Base-by-base conservation (phyloP, 306 rosid genomes). In the Castanea mollissima region DNA sequence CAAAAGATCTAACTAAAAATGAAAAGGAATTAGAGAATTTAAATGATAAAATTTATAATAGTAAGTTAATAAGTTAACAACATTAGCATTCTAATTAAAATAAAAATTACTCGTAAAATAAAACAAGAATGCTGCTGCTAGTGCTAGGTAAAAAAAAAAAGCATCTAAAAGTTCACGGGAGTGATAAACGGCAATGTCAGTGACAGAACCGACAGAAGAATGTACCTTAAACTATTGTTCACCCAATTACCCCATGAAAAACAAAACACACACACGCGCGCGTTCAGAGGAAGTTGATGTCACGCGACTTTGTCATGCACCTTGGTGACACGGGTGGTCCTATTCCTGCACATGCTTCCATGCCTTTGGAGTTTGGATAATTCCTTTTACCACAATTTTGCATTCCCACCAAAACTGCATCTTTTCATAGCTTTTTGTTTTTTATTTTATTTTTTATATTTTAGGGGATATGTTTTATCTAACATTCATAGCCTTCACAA, bases 231-330 rank as follows among this genome's bases (percentile, higher is more conserved):
- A 15, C 52, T 3, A 35, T 19, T 0, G 5, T 49, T 0, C 12
- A 7, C 46, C 46, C 12, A 41, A 41, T 41, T 11, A 41, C 14
- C 54, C 16, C 54, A 49, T 12, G 54, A 49, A 49, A 7, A 41
- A 8, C 46, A 41, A 10, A 8, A 8, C 11, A 38, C 0, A 41
- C 46, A 6, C 18, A 15, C 70, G 16, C 70, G 13, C 70, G 46
- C 1, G 3, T 7, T 41, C 12, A 8, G 46, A 19, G 6, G 52
- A 11, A 19, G 72, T 14, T n/a, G 52, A 35, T 9, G 41, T 32
- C 67, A 74, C 29, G 21, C 70, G 19, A n/a, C 5, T 55, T 74
- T 74, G 81, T 83, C 83, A 55, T 57, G 18, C 71, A 21, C 55
- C 69, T 25, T 35, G 13, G 29, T 63, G 79, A 74, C 86, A 55